Evolutionary conservation across 306 rosid species (phyloP).

Genomic region (Vachellia collinsii): DNA sequence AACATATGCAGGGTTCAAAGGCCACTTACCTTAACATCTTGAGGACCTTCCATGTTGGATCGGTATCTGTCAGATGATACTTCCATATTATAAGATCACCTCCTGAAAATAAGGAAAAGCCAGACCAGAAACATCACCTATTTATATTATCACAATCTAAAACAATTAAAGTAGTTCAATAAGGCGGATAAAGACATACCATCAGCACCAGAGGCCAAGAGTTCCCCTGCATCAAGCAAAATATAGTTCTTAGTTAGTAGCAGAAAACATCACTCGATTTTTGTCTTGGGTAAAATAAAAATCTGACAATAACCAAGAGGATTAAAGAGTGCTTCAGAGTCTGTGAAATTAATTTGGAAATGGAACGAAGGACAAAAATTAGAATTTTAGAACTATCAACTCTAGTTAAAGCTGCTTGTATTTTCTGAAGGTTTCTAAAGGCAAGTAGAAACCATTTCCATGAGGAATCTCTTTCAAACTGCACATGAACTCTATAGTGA

Average conservation of each 20-base stretch:
- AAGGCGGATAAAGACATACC: conserved; percentile 50
- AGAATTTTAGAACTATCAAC: not conserved
- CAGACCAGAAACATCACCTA: conserved; percentile 8
- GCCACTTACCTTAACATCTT: conserved; percentile 73
- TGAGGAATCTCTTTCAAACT: not conserved
- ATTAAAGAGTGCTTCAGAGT: not conserved
- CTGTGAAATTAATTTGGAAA: not conserved
- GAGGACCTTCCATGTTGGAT: conserved; percentile 83
- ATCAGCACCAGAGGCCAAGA: conserved; percentile 89
- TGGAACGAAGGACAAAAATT: not conserved
- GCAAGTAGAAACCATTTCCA: not conserved
- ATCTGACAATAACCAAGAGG: not conserved
- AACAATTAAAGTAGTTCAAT: not conserved
- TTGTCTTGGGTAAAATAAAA: not conserved
- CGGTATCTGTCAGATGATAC: conserved; percentile 60
- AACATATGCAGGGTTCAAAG: conserved; percentile 4
- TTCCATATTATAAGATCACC: conserved; percentile 87
- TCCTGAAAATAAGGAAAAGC: conserved; percentile 45
- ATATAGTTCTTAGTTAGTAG: conserved; percentile 31
- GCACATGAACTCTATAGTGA: not conserved
- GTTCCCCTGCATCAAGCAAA: conserved; percentile 66
- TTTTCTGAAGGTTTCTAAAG: not conserved
- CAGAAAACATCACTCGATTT: conserved; percentile 2
- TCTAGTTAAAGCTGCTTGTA: not conserved
- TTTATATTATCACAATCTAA: conserved; percentile 23